Conservation (phyloP, 768 basidiomycete species). For the Naganishia vaughanmartiniae region DNA sequence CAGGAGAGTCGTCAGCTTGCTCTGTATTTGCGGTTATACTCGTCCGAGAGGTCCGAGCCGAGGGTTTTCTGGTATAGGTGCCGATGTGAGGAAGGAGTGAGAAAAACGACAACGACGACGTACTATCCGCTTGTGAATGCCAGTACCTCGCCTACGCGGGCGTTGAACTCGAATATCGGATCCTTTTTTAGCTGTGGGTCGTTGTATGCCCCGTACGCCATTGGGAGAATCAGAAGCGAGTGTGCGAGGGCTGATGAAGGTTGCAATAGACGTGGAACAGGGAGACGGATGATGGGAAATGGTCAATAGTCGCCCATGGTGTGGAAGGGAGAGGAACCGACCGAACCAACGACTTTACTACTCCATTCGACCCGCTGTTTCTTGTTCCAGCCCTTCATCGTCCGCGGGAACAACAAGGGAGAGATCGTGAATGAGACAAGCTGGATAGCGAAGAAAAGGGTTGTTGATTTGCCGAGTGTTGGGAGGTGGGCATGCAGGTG, state of each 20-base stretch:
- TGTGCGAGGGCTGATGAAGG: slow-evolving; percentile 62
- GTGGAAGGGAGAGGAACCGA: too few relatives aligned
- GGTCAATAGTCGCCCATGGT: too few relatives aligned
- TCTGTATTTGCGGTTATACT: too few relatives aligned
- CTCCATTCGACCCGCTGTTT: slow-evolving; percentile 30
- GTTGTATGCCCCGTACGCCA: slow-evolving; percentile 61
- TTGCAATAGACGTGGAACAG: too few relatives aligned
- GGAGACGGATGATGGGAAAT: too few relatives aligned
- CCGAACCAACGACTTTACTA: slow-evolving; percentile 18
- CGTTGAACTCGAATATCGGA: slow-evolving; percentile 73
- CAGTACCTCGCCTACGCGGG: slow-evolving; percentile 59
- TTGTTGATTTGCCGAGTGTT: slow-evolving; percentile 53
- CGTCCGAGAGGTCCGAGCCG: too few relatives aligned
- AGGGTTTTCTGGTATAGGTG: too few relatives aligned
- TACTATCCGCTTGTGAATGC: slow-evolving; percentile 66
- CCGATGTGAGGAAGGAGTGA: too few relatives aligned
- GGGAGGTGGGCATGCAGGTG: slow-evolving; percentile 63
- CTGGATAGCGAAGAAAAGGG: slow-evolving; percentile 61
- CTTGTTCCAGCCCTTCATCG: slow-evolving; percentile 15
- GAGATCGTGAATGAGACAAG: slow-evolving; percentile 62
- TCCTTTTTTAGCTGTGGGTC: slow-evolving; percentile 59
- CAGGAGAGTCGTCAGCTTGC: too few relatives aligned
- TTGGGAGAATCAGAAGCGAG: slow-evolving; percentile 65
- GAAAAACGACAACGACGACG: neutral
- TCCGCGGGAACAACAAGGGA: slow-evolving; percentile 56